These are phyloP conservation scores for Entoloma clypeatum DNA, from an alignment of 1,284 basidiomycete genomes.

Conservation along the genomic window DNA sequence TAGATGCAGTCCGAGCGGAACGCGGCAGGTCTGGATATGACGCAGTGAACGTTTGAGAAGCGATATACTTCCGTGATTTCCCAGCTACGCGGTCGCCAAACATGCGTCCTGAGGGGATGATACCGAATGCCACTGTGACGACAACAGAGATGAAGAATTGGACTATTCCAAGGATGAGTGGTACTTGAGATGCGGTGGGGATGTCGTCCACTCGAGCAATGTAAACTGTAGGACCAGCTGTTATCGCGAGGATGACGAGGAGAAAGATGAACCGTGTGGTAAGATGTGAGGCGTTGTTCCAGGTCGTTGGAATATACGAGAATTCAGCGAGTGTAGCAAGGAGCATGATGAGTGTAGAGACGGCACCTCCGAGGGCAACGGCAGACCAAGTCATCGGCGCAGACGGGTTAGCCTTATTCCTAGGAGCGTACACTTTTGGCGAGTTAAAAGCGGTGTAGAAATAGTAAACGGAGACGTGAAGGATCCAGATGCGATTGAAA, in stretches of 20 bases:
- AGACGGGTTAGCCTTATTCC: conserved; percentile 53
- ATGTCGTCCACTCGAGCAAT: conserved; percentile 74
- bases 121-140: conserved; percentile 74
- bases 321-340: conserved; percentile 89
- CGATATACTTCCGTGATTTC: conserved; percentile 92
- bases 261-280: conserved; percentile 87
- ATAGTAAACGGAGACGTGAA: conserved; percentile 88
- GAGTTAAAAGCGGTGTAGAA: conserved; percentile 97
- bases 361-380: conserved; percentile 85
- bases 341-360: conserved; percentile 89
- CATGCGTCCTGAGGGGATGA: conserved; percentile 89
- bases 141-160: conserved; percentile 87
- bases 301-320: conserved; percentile 93
- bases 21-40: conserved; percentile 80
- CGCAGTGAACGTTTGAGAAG: conserved; percentile 94
- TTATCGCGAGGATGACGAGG: conserved; percentile 80
- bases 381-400: conserved; percentile 91
- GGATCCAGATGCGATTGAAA: conserved; percentile 96
- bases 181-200: conserved; percentile 48
- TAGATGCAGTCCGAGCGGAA: conserved; percentile 71
- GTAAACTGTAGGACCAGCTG: conserved; percentile 88
- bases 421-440: conserved; percentile 85
- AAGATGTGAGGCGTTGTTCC: conserved; percentile 95
- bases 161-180: conserved; percentile 83
- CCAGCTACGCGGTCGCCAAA: conserved; percentile 95